phyloP scores from a whole-genome alignment of 768 basidiomycete species.

The Boletus subcaerulescens region DNA sequence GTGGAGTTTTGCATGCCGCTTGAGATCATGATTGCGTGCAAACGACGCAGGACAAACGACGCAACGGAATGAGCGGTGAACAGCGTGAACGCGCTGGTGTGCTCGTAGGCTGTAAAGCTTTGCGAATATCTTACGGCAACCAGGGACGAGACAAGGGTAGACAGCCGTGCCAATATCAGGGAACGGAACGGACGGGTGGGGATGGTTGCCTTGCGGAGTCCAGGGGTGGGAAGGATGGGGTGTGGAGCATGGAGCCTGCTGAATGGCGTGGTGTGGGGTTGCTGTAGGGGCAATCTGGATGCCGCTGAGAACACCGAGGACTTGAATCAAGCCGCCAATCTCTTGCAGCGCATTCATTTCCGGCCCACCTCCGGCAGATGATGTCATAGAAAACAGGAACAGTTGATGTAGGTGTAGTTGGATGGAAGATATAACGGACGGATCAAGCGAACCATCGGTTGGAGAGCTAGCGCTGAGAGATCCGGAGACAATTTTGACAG shows the following conservation, averaged over 20 bases:
- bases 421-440: constrained; percentile 63
- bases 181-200: constrained; percentile 27
- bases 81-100: constrained; percentile 66
- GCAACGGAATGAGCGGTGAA: constrained; percentile 66
- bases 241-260: constrained; percentile 28
- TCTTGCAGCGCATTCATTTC: constrained; percentile 65
- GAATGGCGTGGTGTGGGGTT: constrained; percentile 30
- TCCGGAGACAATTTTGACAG: constrained; percentile 54
- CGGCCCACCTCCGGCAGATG: constrained; percentile 49
- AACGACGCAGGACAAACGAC: constrained; percentile 68
- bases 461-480: constrained; percentile 40
- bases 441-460: constrained; percentile 46
- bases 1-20: constrained; percentile 72
- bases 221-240: constrained; percentile 33
- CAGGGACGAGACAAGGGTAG: constrained; percentile 68
- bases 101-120: constrained; percentile 67
- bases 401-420: constrained; percentile 72
- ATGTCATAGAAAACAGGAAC: constrained; percentile 76
- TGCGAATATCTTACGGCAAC: constrained; percentile 68
- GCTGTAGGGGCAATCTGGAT: constrained; percentile 56
- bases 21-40: constrained; percentile 75
- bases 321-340: constrained; percentile 77
- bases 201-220: constrained; percentile 23
- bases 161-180: constrained; percentile 69
- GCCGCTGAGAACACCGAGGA: constrained; percentile 75